phyloP scores from a whole-genome alignment of 306 rosid species.

The Vachellia pachyceras region DNA sequence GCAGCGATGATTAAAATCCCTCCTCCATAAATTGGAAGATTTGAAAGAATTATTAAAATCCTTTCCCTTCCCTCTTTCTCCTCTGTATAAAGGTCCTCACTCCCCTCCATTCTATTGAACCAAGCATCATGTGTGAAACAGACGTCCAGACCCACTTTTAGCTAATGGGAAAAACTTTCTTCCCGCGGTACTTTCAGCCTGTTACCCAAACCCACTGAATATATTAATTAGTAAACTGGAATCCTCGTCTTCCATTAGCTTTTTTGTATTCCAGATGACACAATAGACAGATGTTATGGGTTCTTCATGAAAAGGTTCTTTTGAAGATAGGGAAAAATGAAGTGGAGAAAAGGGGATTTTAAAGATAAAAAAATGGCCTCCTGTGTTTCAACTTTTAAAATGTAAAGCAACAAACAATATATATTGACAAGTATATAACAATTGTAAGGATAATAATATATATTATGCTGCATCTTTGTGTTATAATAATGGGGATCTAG shows the following conservation, averaged over 20 bases:
- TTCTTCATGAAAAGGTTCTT: not conserved
- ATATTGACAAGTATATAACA: not conserved
- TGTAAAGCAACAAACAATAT: not conserved
- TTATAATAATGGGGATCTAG: not conserved
- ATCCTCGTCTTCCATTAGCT: no score
- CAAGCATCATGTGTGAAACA: not conserved
- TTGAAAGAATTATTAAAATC: no score
- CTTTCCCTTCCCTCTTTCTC: not conserved
- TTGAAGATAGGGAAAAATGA: not conserved
- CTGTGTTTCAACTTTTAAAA: not conserved
- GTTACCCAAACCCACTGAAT: no score
- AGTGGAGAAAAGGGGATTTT: not conserved
- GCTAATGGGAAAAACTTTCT: not conserved
- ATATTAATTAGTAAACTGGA: no score
- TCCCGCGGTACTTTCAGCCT: not conserved
- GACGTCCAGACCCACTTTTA: not conserved
- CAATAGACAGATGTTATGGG: not conserved
- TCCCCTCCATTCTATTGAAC: not conserved
- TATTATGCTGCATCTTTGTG: constrained; percentile 1
- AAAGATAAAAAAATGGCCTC: not conserved
- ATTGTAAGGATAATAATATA: not conserved
- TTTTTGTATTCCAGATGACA: no score
- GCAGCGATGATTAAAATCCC: no score
- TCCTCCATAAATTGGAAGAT: no score
- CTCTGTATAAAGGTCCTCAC: not conserved